Evolutionary conservation across 345 rosid species (phyloP).

Genomic region (Reutealis trisperma): DNA sequence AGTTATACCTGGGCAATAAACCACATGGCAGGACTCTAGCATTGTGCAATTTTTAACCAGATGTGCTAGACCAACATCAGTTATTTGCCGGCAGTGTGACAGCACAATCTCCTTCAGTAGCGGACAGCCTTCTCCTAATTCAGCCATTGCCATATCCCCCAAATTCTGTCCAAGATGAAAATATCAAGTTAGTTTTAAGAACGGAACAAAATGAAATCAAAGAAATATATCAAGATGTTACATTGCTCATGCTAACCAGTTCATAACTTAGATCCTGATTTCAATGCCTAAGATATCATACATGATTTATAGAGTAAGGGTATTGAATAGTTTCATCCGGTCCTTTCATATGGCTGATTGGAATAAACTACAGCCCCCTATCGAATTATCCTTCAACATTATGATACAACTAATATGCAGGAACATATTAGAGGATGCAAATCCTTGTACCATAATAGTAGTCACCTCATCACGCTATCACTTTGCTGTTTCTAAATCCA

Average conservation of each 20-base stretch:
- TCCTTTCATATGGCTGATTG: no score
- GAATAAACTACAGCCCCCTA: background rate
- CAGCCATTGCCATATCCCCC: constrained; percentile 73
- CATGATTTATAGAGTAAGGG: background rate
- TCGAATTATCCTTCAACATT: background rate
- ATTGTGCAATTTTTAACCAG: constrained; percentile 59
- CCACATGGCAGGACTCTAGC: constrained; percentile 83
- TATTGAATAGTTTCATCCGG: no score
- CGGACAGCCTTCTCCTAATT: constrained; percentile 87
- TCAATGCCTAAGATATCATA: no score
- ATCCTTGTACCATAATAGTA: background rate
- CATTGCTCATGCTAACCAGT: background rate
- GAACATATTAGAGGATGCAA: background rate
- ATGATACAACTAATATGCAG: background rate
- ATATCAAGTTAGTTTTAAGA: background rate
- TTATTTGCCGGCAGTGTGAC: constrained; percentile 78
- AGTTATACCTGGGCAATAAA: constrained; percentile 74
- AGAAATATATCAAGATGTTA: background rate
- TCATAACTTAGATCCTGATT: background rate
- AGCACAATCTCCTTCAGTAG: constrained; percentile 71
- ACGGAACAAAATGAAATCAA: background rate
- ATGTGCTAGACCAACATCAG: constrained; percentile 72
- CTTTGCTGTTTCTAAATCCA: no score
- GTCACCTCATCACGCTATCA: background rate
- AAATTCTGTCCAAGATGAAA: constrained; percentile 46